Base-by-base conservation (phyloP, 179 eudicot genomes). In the Beta corolliflora region DNA sequence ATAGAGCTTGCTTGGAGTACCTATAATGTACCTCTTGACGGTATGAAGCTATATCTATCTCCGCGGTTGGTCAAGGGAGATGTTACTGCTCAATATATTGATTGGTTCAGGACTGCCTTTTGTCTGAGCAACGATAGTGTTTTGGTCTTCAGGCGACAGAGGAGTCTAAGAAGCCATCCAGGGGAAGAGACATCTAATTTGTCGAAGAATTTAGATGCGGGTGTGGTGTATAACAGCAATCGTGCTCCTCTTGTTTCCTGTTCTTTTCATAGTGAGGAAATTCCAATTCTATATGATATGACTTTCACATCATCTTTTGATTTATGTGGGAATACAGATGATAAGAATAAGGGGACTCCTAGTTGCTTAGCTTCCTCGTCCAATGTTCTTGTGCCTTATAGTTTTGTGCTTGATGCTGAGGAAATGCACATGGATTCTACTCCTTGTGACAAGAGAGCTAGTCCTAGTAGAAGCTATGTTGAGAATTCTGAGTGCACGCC, bases 1-100 rank as follows among this genome's bases (percentile, higher is more conserved):
- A 0, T 67, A 1, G 54, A 76, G n/a, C 41, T 29, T 44, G 84
- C 84, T 48, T 78, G 84, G 85, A 36, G 21, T 21, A 75, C 53
- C 29, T 87, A 80, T 23, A 45, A 52, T 41, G 69, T 79, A 55
- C 60, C 66, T 61, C 66, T 61, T 15, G 31, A 44, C 29, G 83
- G 78, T 65, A 71, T 60, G 16, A 66, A 25, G 10, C 53, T 90
- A 23, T 80, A 69, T 79, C 55, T 84, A 44, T 84, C 88, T 11
- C 61, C 84, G 4, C 77, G 86, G 55, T 68, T 71, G 4, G 59
- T 60, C 21, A 56, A 75, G 84, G 84, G 85, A 7, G 74, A 70
- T 59, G 79, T 87, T 58, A 81, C 89, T 0, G 23, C 5, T 44
- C 69, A 75, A 45, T 89, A 87, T 58, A 60, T 52, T 8, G 64